Base-by-base conservation (phyloP, 2,329 filamentous ascomycete genomes). In the Waltergamsia citrina region DNA sequence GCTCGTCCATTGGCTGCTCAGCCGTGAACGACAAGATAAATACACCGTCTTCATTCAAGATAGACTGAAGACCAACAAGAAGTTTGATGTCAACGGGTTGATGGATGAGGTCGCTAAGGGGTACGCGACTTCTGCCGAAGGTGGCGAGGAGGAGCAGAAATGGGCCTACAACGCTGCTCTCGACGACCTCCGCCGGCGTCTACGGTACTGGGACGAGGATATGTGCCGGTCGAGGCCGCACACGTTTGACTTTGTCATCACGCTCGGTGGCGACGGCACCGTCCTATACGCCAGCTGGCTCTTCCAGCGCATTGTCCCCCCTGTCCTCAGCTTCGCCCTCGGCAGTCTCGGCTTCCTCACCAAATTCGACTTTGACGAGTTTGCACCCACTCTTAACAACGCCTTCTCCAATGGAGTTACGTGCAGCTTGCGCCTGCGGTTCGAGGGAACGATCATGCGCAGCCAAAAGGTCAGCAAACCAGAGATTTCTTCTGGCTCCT, bases 241-340 rank as follows among this genome's bases (percentile, higher is more conserved):
- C 47, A 81, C 77, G 1, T 95, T 96, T 52, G 92, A 98, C 57
- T 93, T 98, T 50, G 80, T 93, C 33, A 76, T 98, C 30, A 93
- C 90, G 0, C 71, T 94, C 4, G 88, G 87, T 32, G 92, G 92
- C 10, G 92, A 98, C 52, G 92, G 92, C n/a, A 98, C 92, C 0
- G 90, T 98, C 6, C 66, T 98, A 9, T 96, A 94, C 52, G 85
- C 90, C 4, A 94, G 86, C 51, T 96, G 90, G 88, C 68, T 98
- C 2, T 98, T 98, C 54, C 92, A 98, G 61, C 78, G 85, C 27
- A 83, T 96, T 30, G 90, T 96, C 1, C 92, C 92, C 6, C 92
- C 92, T 0, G 86, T 95, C 1, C 65, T 98, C 41, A 90, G 86
- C 40, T 96, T 98, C 55, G 76, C 87, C 1, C 65, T 96, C 8